Evolutionary conservation across 2,329 filamentous ascomycete genomes (phyloP).

Genomic region (Aspergillus sp.): DNA sequence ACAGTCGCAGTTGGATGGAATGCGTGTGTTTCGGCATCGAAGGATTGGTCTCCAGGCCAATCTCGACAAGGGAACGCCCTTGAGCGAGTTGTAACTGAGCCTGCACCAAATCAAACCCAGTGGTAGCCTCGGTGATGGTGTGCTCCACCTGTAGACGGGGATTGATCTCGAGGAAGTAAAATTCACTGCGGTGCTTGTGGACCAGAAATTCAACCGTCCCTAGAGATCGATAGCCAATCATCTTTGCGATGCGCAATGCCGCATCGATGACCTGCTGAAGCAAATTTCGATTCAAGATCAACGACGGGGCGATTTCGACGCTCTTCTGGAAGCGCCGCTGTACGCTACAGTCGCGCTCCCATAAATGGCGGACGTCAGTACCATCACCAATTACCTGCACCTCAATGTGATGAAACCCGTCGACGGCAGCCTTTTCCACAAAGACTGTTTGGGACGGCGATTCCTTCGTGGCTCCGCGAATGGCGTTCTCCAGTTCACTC

Average conservation of each 20-base stretch:
- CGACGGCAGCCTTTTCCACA: constrained; percentile 61
- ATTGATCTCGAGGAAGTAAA: constrained; percentile 63
- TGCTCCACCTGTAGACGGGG: constrained; percentile 63
- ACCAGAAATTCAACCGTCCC: constrained; percentile 67
- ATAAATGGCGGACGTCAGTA: constrained; percentile 53
- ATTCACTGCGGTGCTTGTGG: constrained; percentile 48
- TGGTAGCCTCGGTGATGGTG: constrained; percentile 60
- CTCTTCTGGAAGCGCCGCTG: constrained; percentile 63
- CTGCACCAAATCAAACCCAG: constrained; percentile 55
- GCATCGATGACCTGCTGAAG: constrained; percentile 53
- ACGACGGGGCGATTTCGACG: constrained; percentile 59
- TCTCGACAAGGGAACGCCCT: constrained; percentile 43
- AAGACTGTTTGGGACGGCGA: constrained; percentile 60
- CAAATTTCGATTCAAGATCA: constrained; percentile 46
- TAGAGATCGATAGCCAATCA: constrained; percentile 57
- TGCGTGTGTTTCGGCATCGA: constrained; percentile 10
- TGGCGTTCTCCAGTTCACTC: constrained; percentile 46
- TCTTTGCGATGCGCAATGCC: constrained; percentile 43
- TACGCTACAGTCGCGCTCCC: constrained; percentile 62
- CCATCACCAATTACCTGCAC: constrained; percentile 62
- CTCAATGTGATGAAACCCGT: constrained; percentile 62
- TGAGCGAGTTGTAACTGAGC: constrained; percentile 56
- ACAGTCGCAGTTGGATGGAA: constrained; percentile 58
- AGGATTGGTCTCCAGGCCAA: constrained; percentile 31
- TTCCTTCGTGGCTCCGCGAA: constrained; percentile 56